Evolutionary conservation across 2,329 filamentous ascomycete genomes (phyloP).

Genomic region (Nemania sp.): DNA sequence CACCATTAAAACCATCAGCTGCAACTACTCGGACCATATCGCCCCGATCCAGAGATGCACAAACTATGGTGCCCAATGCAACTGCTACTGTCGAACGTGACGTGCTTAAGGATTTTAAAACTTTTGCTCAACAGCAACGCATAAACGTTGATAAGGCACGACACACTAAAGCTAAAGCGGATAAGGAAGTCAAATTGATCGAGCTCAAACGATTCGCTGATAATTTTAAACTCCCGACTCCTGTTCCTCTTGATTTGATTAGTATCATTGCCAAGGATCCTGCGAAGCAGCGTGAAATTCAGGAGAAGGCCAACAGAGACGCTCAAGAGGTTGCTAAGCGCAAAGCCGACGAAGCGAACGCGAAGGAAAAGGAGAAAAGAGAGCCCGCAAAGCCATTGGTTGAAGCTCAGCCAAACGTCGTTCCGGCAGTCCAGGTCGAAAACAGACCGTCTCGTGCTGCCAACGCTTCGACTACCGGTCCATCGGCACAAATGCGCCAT

Average conservation of each 20-base stretch:
- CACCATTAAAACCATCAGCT: constrained; percentile 40
- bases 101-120: constrained; percentile 65
- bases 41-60: constrained; percentile 45
- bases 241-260: constrained; percentile 87
- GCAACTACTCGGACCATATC: constrained; percentile 48
- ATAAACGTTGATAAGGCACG: constrained; percentile 60
- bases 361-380: constrained; percentile 62
- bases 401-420: constrained; percentile 46
- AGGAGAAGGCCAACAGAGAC: constrained; percentile 81
- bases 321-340: constrained; percentile 62
- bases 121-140: constrained; percentile 62
- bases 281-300: constrained; percentile 89
- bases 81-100: constrained; percentile 65
- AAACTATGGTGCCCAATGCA: constrained; percentile 52
- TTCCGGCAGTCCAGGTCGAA: constrained; percentile 29
- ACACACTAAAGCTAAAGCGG: constrained; percentile 63
- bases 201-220: constrained; percentile 94
- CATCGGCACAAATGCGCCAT: constrained; percentile 25
- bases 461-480: constrained; percentile 26
- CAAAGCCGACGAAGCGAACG: constrained; percentile 49
- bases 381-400: constrained; percentile 47
- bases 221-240: constrained; percentile 91
- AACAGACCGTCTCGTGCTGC: constrained; percentile 40
- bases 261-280: constrained; percentile 96
- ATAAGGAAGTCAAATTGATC: constrained; percentile 90